Evolutionary conservation across 2,329 filamentous ascomycete genomes (phyloP), one percentile per base, ranked within the genome.

Genomic region (Sarocladium brachiariae): DNA sequence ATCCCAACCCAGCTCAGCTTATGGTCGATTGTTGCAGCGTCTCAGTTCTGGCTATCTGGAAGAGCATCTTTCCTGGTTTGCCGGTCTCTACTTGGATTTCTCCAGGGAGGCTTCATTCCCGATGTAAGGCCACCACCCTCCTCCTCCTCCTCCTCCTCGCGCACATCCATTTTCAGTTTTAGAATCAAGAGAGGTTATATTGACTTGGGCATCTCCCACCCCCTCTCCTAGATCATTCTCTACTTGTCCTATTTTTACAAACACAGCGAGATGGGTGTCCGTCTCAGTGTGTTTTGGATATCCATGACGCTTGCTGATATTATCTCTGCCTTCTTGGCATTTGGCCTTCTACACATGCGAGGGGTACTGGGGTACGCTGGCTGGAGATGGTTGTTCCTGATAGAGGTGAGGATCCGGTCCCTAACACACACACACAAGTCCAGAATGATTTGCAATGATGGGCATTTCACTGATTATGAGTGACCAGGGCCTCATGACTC

Each of bases 1-100:
- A 81, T 83, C 47, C 80, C 80, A 0, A 64, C 75, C 48, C 77
- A 80, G 57, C 78, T 83, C 68, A 63, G 73, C 4, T 66, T 73
- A 2, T 81, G 77, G 77, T 78, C 74, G 55, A 55, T 80, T 3
- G 72, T 81, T 6, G 73, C 78, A 0, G 63, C 66, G 8, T 66
- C 65, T 4, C 77, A 80, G 58, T 73, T 65, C 50, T 70, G 66
- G 62, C 57, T 74, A 2, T 60, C 52, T 0, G 69, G 70, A 0
- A 58, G 67, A 13, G 55, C 59, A 1, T 69, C 68, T 1, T 75
- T 72, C 52, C 57, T 74, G 1, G 59, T 61, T 13, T 67, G 63
- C 9, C 63, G 71, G 9, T 59, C 64, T 0, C 57, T 74, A 4
- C 57, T 74, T 0, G 72, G 68, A 0, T 58, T 72, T 0, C 60